Base-by-base conservation (phyloP, 208 protist genomes). In the Trypanosoma scelopori region DNA sequence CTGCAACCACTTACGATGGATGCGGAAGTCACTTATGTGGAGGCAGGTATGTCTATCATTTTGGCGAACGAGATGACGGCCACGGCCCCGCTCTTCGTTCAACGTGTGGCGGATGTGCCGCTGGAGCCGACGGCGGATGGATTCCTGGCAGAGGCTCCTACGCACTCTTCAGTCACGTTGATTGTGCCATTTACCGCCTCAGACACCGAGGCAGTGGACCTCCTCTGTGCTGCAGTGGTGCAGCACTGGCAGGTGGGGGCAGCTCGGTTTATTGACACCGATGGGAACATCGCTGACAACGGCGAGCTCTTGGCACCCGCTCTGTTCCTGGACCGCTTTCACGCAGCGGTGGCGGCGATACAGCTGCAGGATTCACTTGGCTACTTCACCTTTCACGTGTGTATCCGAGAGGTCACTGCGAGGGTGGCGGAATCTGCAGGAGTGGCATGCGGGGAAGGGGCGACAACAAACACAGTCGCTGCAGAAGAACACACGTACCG, bases 1-100 rank as follows among this genome's bases (percentile, higher is more conserved):
- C 61, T 90, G 49, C 85, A 92, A 71, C 64, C 79, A 32, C 78
- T 94, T 56, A 82, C 83, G 5, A 77, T 89, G 30, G 85, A 91
- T 56, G 78, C 88, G 1, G 85, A 94, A 73, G 75, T 91, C 18
- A 84, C 58, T 43, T 87, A 91, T 65, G 72, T 64, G 20, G 79
- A 91, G 23, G 69, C 84, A 23, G 70, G 73, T 32, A 87, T 66
- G 48, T 89, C 83, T 20, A 72, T 94, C 32, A 71, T 91, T 57
- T 74, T 94, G 16, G 63, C 81, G 0, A 87, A 83, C 64, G 85
- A 90, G 50, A 87, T 91, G 73, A 84, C 81, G 23, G 70, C 78
- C 16, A 85, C 75, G 18, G 80, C 83, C 22, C 88, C 88, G 2
- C 63, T 92, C 2, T 82, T 94, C 35, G 72, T 89, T 57, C 88